Percentiles rank a stretch among this genome's conserved stretches.
phyloP scores from a whole-genome alignment of 371 early-diverging fungal genomes.

The Funneliformis caledonium region DNA sequence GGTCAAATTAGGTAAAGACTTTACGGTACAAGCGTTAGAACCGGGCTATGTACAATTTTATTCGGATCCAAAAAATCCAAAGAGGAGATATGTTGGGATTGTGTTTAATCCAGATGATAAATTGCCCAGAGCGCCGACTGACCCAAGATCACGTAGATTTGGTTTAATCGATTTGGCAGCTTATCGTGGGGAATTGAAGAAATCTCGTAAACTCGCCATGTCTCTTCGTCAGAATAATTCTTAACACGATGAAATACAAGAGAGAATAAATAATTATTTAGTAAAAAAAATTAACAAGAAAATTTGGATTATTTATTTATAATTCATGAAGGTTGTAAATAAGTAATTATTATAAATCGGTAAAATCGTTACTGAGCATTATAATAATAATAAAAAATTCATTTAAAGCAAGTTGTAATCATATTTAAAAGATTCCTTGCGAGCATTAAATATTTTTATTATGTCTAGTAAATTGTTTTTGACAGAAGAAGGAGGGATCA shows the following conservation, averaged over 20 bases:
- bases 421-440: no score
- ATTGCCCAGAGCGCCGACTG: conserved; percentile 66
- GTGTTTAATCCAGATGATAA: conserved; percentile 66
- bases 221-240: not conserved
- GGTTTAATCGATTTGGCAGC: conserved; percentile 67
- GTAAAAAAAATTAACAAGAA: no score
- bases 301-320: no score
- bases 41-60: conserved; percentile 90
- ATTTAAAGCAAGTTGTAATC: no score
- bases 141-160: conserved; percentile 77
- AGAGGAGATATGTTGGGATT: conserved; percentile 82
- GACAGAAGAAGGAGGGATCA: no score
- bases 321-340: no score
- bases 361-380: no score
- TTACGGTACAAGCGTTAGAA: conserved; percentile 84
- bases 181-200: conserved; percentile 46
- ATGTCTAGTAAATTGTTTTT: no score
- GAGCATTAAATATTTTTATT: no score
- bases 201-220: conserved; percentile 45
- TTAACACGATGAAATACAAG: not conserved
- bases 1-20: conserved; percentile 91
- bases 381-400: no score
- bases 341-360: no score
- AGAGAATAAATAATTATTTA: no score
- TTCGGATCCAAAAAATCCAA: conserved; percentile 63